Evolutionary conservation across 2,329 filamentous ascomycete genomes (phyloP).

Genomic region (Exophiala phaeomuriformis): DNA sequence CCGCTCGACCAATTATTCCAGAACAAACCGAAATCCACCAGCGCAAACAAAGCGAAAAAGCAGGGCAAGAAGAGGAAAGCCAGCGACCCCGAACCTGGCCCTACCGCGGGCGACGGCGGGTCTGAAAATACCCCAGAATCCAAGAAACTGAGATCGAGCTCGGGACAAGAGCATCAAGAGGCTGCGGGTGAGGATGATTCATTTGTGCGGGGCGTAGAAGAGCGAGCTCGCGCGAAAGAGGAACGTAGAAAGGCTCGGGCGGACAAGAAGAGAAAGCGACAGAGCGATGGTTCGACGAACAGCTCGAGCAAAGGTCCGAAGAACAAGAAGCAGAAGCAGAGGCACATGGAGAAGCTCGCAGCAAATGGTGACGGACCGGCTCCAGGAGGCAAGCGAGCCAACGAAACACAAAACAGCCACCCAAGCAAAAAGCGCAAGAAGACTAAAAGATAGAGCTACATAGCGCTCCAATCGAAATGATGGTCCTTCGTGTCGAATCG

Average conservation of each 20-base stretch:
- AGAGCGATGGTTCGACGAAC: slow-evolving; percentile 19
- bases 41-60: slow-evolving; percentile 7
- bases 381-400: neutral
- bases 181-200: slow-evolving; percentile 19
- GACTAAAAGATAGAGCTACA: neutral
- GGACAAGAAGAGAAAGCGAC: slow-evolving; percentile 38
- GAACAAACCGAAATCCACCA: slow-evolving; percentile 5
- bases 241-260: slow-evolving; percentile 33
- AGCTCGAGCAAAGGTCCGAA: slow-evolving; percentile 11
- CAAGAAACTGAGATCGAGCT: slow-evolving; percentile 22
- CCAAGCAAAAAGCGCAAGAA: slow-evolving; percentile 13
- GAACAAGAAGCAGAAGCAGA: slow-evolving; percentile 21
- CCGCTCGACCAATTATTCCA: slow-evolving; percentile 14
- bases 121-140: slow-evolving; percentile 14
- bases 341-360: slow-evolving; percentile 1
- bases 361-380: slow-evolving; percentile 3
- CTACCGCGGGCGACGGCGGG: slow-evolving; percentile 5
- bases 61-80: slow-evolving; percentile 13
- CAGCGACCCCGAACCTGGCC: neutral
- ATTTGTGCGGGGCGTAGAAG: slow-evolving; percentile 38
- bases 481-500: too few species aligned
- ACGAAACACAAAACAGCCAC: neutral
- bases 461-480: neutral
- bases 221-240: slow-evolving; percentile 38
- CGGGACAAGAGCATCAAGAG: neutral